Evolutionary conservation across 306 rosid genomes (phyloP).

Genomic region (Oxytropis ochrocephala): DNA sequence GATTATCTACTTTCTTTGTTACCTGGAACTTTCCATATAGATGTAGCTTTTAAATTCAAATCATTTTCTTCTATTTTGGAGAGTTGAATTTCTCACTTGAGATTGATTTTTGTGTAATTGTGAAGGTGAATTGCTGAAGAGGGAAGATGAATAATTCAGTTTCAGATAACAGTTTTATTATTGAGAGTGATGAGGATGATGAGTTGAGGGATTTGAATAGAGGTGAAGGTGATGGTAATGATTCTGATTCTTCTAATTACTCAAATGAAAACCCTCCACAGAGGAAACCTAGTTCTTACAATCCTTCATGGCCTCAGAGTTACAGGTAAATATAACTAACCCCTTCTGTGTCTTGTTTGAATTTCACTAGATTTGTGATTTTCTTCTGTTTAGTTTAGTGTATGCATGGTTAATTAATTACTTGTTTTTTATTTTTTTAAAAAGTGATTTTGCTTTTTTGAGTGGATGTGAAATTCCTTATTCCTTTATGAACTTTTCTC

Average conservation of each 20-base stretch:
- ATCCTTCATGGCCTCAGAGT: conserved; percentile 91
- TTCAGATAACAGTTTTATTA: conserved; percentile 70
- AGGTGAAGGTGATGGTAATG: conserved; percentile 52
- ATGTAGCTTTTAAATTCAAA: neutral
- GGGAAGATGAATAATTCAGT: conserved; percentile 64
- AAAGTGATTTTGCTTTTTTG: conserved; percentile 18
- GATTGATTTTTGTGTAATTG: neutral
- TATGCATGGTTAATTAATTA: neutral
- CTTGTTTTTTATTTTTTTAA: neutral
- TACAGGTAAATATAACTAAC: conserved; percentile 67
- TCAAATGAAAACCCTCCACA: conserved; percentile 52
- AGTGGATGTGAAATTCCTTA: neutral
- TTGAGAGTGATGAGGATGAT: conserved; percentile 80
- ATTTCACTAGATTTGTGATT: neutral
- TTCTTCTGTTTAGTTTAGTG: too few species aligned
- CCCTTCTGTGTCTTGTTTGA: neutral
- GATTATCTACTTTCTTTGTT: neutral
- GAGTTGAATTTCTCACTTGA: neutral
- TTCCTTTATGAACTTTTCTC: neutral
- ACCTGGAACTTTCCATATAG: neutral
- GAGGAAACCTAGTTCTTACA: conserved; percentile 57
- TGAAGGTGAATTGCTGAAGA: conserved; percentile 18
- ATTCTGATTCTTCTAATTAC: conserved; percentile 70
- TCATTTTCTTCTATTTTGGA: conserved; percentile 7
- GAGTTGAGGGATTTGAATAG: conserved; percentile 45